Conservation (phyloP, 2,329 filamentous ascomycete genomes). For the Colletotrichum orbiculare region DNA sequence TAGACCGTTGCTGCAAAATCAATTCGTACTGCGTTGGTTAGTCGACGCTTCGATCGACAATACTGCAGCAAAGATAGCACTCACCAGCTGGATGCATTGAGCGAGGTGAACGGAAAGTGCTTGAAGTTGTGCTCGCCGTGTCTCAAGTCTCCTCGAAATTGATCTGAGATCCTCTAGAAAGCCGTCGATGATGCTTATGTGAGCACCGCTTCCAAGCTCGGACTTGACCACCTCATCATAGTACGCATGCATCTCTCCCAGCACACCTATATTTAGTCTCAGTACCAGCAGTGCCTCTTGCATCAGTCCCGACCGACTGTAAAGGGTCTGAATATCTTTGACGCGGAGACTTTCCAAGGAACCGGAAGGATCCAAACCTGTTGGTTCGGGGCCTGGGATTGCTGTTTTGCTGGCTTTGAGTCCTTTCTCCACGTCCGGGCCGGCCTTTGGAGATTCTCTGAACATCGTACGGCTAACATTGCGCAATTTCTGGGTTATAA, state of each 20-base stretch:
- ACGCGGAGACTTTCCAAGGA: background rate
- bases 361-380: background rate
- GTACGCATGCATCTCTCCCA: background rate
- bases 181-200: background rate
- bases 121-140: background rate
- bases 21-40: background rate
- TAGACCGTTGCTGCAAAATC: background rate
- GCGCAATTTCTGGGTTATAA: too few species aligned
- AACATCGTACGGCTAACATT: too few species aligned
- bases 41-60: background rate
- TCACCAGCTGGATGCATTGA: conserved; percentile 3
- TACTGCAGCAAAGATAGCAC: background rate
- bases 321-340: background rate
- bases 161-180: background rate
- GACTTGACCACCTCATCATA: background rate
- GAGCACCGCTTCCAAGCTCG: background rate
- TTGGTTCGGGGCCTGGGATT: too few species aligned
- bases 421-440: background rate
- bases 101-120: background rate
- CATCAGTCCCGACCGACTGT: background rate
- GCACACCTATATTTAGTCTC: background rate
- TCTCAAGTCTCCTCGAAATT: background rate
- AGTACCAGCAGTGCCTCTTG: background rate
- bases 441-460: background rate
- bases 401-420: background rate